Conservation (phyloP, 148 eudicot genomes). For the Diospyros kaki region DNA sequence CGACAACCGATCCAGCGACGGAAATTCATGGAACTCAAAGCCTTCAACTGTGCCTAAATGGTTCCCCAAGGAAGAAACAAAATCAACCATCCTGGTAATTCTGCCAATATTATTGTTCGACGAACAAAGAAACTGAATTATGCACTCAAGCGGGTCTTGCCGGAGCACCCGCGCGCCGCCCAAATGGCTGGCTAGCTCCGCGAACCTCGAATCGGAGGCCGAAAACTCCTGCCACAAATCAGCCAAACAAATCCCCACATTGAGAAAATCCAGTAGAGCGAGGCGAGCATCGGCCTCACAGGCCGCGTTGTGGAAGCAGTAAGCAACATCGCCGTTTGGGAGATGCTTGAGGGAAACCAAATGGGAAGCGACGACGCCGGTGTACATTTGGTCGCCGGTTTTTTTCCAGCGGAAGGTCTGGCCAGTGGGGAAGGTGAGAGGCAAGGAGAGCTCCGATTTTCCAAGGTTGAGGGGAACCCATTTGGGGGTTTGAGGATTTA, state of each 20-base stretch:
- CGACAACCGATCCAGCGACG: slow-evolving; percentile 52
- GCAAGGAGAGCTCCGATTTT: slow-evolving; percentile 65
- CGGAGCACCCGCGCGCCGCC: slow-evolving; percentile 89
- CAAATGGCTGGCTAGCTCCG: slow-evolving; percentile 48
- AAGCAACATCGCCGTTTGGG: slow-evolving; percentile 48
- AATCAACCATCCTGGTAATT: slow-evolving; percentile 90
- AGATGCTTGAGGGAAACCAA: slow-evolving; percentile 69
- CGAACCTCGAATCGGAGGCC: slow-evolving; percentile 63
- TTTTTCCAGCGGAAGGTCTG: slow-evolving; percentile 91
- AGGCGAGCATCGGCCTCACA: slow-evolving; percentile 28
- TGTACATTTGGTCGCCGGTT: slow-evolving; percentile 56
- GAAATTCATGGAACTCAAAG: slow-evolving; percentile 62
- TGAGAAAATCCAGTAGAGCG: slow-evolving; percentile 71
- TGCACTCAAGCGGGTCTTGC: slow-evolving; percentile 90
- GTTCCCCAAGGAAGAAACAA: slow-evolving; percentile 55
- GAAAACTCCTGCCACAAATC: slow-evolving; percentile 68
- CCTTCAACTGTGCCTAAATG: slow-evolving; percentile 69
- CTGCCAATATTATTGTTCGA: slow-evolving; percentile 81
- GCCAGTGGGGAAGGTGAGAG: slow-evolving; percentile 91
- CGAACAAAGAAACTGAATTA: slow-evolving; percentile 80
- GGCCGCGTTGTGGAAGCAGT: slow-evolving; percentile 34
- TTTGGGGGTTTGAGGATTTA: slow-evolving; percentile 15
- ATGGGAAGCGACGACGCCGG: slow-evolving; percentile 73
- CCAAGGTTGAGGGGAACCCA: slow-evolving; percentile 70
- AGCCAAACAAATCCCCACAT: slow-evolving; percentile 55